Percentiles rank a stretch among this genome's conserved stretches.
phyloP scores from a whole-genome alignment of 768 basidiomycete species.

The Calocybe gangraenosa region DNA sequence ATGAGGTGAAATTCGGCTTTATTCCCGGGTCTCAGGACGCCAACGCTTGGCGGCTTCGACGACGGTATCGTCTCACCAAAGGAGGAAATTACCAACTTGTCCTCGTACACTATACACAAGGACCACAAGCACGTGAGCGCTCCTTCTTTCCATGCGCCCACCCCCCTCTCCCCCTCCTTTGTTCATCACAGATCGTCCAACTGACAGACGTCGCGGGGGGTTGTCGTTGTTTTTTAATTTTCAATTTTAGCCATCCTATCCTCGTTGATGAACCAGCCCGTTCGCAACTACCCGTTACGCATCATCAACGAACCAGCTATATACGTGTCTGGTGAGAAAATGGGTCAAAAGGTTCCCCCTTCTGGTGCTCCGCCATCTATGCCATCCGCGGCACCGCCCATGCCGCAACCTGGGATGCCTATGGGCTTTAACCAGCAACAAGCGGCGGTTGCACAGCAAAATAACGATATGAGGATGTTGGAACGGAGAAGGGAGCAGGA shows the following conservation, averaged over 20 bases:
- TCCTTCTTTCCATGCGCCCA: background rate
- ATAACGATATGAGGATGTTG: constrained; percentile 64
- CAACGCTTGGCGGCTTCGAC: constrained; percentile 61
- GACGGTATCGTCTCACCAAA: constrained; percentile 68
- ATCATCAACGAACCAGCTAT: constrained; percentile 61
- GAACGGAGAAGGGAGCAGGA: constrained; percentile 65
- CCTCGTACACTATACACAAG: constrained; percentile 74
- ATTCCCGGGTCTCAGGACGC: constrained; percentile 61
- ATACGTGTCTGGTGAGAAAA: constrained; percentile 69
- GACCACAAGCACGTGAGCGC: constrained; percentile 54
- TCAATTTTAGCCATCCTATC: constrained; percentile 56
- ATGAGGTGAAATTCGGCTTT: constrained; percentile 73
- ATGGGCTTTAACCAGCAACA: constrained; percentile 46
- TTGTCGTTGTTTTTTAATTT: too few species aligned
- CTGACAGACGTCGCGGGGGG: too few species aligned
- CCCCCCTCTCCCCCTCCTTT: constrained; percentile 6
- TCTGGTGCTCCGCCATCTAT: constrained; percentile 17
- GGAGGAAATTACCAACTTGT: constrained; percentile 72
- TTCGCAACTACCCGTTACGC: constrained; percentile 70
- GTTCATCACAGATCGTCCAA: constrained; percentile 6
- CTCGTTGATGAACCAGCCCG: constrained; percentile 52
- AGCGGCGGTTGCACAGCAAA: constrained; percentile 72
- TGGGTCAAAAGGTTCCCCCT: constrained; percentile 61
- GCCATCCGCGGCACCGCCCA: constrained; percentile 18
- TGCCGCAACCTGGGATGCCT: constrained; percentile 24